Percentiles rank a stretch among this genome's conserved stretches.
phyloP scores from a whole-genome alignment of 208 protist genomes.

The Crithidia thermophila region DNA sequence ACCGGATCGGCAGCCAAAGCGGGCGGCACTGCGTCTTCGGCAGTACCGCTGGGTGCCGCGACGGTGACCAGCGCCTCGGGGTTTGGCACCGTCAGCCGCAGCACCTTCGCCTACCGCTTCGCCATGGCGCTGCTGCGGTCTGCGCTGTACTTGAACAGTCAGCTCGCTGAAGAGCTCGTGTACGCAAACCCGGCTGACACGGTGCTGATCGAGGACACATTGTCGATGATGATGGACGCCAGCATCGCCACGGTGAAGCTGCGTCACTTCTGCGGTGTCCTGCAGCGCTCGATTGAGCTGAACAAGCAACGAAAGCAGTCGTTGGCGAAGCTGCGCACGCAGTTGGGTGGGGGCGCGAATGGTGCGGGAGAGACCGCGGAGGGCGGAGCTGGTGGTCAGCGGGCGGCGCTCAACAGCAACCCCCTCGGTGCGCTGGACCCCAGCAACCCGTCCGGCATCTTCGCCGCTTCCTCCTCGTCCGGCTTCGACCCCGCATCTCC shows the following conservation, averaged over 20 bases:
- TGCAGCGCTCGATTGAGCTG: constrained; percentile 31
- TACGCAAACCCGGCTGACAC: constrained; percentile 72
- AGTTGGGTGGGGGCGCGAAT: constrained; percentile 27
- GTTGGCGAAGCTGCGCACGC: constrained; percentile 48
- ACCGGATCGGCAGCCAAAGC: not conserved
- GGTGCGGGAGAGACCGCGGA: not conserved
- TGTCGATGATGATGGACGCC: constrained; percentile 90
- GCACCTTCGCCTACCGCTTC: constrained; percentile 62
- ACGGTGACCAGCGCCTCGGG: not conserved
- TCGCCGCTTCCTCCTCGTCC: too few species aligned
- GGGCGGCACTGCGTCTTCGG: not conserved
- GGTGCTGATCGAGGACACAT: constrained; percentile 83
- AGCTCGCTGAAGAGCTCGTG: constrained; percentile 63
- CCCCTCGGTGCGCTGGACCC: not conserved
- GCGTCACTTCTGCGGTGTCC: constrained; percentile 66
- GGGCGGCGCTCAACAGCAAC: constrained; percentile 1
- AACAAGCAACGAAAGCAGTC: constrained; percentile 30
- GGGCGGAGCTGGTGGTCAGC: not conserved
- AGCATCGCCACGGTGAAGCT: constrained; percentile 81
- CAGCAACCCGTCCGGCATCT: not conserved
- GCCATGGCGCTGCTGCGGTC: constrained; percentile 72
- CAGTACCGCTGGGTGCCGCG: not conserved
- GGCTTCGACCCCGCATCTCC: not conserved
- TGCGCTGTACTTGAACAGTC: constrained; percentile 67
- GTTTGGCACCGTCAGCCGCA: constrained; percentile 20